Conservation (phyloP, 805 yeast species). For the Candida tibetensis region DNA sequence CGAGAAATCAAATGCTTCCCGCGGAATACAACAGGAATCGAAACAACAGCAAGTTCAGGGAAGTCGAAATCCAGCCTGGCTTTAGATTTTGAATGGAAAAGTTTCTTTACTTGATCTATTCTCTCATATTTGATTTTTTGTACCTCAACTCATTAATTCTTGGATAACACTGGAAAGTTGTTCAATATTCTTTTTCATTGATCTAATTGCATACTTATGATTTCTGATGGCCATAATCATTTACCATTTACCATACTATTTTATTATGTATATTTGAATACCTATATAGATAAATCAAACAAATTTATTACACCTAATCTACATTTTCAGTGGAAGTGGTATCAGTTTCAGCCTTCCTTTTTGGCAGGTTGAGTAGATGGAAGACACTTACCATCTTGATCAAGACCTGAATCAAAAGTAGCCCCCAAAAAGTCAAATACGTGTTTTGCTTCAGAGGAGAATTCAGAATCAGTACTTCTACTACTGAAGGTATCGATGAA, state of each 20-base stretch:
- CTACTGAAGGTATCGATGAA: constrained; percentile 74
- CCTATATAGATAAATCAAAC: background rate
- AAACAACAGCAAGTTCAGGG: constrained; percentile 14
- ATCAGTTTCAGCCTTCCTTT: background rate
- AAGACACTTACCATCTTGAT: constrained; percentile 10
- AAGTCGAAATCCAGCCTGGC: constrained; percentile 9
- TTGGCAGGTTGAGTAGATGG: background rate
- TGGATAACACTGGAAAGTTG: no score
- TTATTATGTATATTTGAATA: background rate
- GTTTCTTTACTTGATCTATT: no score
- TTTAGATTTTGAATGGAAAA: no score
- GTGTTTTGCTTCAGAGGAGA: constrained; percentile 48
- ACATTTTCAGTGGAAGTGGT: background rate
- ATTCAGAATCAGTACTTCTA: constrained; percentile 31
- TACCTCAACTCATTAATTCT: no score
- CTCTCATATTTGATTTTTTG: no score
- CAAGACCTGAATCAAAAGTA: constrained; percentile 35
- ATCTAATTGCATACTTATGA: no score
- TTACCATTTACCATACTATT: no score
- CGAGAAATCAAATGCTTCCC: constrained; percentile 2
- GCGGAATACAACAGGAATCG: constrained; percentile 8
- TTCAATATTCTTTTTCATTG: no score
- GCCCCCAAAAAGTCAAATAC: constrained; percentile 59
- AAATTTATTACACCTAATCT: background rate
- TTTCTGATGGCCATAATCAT: no score